Base-by-base conservation (phyloP, 257 asterid species). In the Petrea volubilis region DNA sequence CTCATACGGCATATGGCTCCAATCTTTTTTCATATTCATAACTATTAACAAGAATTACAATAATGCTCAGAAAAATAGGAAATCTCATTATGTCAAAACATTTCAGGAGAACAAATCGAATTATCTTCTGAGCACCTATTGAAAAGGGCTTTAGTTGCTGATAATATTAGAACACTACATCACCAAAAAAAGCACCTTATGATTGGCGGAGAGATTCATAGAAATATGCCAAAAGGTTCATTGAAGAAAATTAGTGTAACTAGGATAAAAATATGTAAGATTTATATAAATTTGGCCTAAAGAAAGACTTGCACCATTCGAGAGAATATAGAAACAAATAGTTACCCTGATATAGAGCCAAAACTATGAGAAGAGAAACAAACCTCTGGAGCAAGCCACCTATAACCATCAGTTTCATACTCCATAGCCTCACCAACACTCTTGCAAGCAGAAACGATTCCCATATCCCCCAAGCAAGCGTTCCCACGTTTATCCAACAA, bases 361-460 rank as follows among this genome's bases (percentile, higher is more conserved):
- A 59, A 29, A 21, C 51, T 18, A 27, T 31, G 38, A 69, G 23
- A 28, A 58, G 74, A 50, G 9, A 62, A 75, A 71, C 88, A 78
- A 72, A 95, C 99, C 99, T 95, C 99, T 5, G 99, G 99, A 70
- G 99, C 99, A 72, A 95, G 92, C 99, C 99, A 95, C 73, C 98
- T 81, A 75, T 88, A 95, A 50, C 99, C 98, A 83, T 92, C 98
- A 47, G 99, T 95, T 83, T 95, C 99, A 65, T 91, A 95, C 69
- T 95, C 98, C 99, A 86, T 88, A 41, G 91, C 96, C 78, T 95
- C 99, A 60, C 92, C 88, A 73, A 65, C 59, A 78, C 95, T 85
- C 65, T 90, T 92, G 85, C 98, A 90, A 78, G 98, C 96, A 64
- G 89, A 73, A 40, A 95, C 85, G 38, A 95, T 85, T 55, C 99